Evolutionary conservation across 805 yeast species (phyloP), one percentile per base, ranked within the genome.

Genomic region (Barnettozyma populi): DNA sequence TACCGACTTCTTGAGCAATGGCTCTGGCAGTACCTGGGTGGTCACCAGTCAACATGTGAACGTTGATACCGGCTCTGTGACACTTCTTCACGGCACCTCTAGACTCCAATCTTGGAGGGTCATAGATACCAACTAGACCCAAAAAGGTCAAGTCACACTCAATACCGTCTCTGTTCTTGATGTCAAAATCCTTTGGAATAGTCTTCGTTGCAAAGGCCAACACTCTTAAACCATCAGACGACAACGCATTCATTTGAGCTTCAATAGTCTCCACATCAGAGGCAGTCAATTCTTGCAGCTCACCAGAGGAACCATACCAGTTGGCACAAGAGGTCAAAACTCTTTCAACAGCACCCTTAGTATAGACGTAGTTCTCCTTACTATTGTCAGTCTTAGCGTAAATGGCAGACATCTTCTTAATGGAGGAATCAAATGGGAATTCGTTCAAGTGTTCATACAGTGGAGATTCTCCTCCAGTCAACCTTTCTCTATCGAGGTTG

Each of bases 1-100:
- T 85, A 13, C 90, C 90, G 44, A 85, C 90, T 62, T 85, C 90
- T 62, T 80, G 82, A n/a, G 92, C 90, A 69, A 85, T 85, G 5
- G 90, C 88, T 49, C 72, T 70, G 16, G 92, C 92, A 37, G 92
- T 85, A 32, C 83, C 83, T 11, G 84, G 86, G 58, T 83, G 89
- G 61, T 85, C 92, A 52, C 92, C 92, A 19, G 92, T 85, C 36
- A 86, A 74, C 92, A 85, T 85, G 57, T 81, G 88, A 41, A 85
- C 90, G 53, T 80, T 79, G 56, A 85, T 81, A 51, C 92, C 92
- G 14, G 92, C 92, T 42, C 64, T 70, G 60, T 83, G 89, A 63
- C 90, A 84, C 50, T 68, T 63, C 56, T 75, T 75, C 20, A 85
- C 90, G 5, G 86, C 76, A 11, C 70, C 76, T 10, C 79, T 76